Evolutionary conservation across 129 eudicot genomes (phyloP).

Genomic region (Mikania micrantha): DNA sequence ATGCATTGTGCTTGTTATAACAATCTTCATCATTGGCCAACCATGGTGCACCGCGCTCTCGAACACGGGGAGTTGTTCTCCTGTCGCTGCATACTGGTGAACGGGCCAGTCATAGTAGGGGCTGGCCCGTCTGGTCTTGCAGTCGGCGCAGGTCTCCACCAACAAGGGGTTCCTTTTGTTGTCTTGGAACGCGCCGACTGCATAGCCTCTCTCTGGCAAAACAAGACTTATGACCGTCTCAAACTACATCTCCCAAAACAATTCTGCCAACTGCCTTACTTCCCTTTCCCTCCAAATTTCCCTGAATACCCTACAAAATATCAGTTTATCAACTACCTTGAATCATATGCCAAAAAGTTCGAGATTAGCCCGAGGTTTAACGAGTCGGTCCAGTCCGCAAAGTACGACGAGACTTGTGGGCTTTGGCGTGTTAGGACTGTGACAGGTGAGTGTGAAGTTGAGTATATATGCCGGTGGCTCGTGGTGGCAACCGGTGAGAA

Average conservation of each 20-base stretch:
- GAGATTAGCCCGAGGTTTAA: slow-evolving; percentile 67
- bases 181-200: slow-evolving; percentile 79
- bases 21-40: slow-evolving; percentile 22
- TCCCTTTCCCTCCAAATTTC: slow-evolving; percentile 60
- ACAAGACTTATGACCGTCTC: slow-evolving; percentile 80
- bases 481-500: slow-evolving; percentile 97
- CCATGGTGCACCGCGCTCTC: slow-evolving; percentile 28
- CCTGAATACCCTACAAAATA: slow-evolving; percentile 80
- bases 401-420: slow-evolving; percentile 74
- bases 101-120: slow-evolving; percentile 94
- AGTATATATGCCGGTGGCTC: slow-evolving; percentile 90
- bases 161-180: slow-evolving; percentile 75
- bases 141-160: slow-evolving; percentile 77
- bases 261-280: slow-evolving; percentile 72
- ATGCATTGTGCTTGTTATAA: slow-evolving; percentile 33
- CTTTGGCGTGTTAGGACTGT: slow-evolving; percentile 69
- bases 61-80: slow-evolving; percentile 47
- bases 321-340: slow-evolving; percentile 72
- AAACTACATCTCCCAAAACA: slow-evolving; percentile 87
- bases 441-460: slow-evolving; percentile 31
- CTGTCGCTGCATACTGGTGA: slow-evolving; percentile 62
- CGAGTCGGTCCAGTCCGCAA: slow-evolving; percentile 70
- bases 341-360: slow-evolving; percentile 64
- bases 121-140: slow-evolving; percentile 97
- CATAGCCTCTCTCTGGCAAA: slow-evolving; percentile 95